These are phyloP conservation scores for Guillardia theta DNA, from an alignment of 78 protist species.

Conservation along the genomic window DNA sequence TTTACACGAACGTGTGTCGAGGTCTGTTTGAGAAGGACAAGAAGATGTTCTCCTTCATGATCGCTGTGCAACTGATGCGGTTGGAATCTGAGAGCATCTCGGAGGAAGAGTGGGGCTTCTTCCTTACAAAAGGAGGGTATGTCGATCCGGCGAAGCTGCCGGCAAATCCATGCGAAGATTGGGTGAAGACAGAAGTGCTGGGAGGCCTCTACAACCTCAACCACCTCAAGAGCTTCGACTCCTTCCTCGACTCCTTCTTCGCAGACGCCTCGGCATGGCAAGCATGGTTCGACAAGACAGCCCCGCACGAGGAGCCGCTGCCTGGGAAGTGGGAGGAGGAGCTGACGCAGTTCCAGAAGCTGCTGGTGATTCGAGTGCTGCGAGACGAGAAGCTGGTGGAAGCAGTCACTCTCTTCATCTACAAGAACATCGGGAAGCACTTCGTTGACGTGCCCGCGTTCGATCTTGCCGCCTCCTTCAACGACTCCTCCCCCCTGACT, in stretches of 20 bases:
- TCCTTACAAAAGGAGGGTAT: conserved; percentile 63
- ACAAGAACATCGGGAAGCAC: conserved; percentile 29
- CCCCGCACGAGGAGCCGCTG: conserved; percentile 41
- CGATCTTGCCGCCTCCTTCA: conserved; percentile 51
- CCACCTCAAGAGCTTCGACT: conserved; percentile 43
- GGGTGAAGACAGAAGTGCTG: conserved; percentile 71
- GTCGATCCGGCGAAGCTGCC: conserved; percentile 55
- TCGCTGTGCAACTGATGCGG: conserved; percentile 49
- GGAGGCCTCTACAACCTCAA: conserved; percentile 57
- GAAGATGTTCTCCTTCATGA: conserved; percentile 64
- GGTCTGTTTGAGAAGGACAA: conserved; percentile 66
- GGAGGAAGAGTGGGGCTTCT: conserved; percentile 52
- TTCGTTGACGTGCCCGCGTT: conserved; percentile 62
- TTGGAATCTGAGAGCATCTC: conserved; percentile 3
- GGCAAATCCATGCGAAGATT: conserved; percentile 57
- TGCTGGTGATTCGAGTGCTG: conserved; percentile 32
- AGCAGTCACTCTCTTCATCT: neutral
- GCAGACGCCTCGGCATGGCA: neutral
- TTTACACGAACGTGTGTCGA: conserved; percentile 64
- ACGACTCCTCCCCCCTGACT: conserved; percentile 56
- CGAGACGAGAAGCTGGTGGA: conserved; percentile 57
- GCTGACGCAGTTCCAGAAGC: conserved; percentile 52
- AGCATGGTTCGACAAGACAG: neutral
- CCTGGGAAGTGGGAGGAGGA: conserved; percentile 48
- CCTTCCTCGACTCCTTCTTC: neutral